Percentiles rank a stretch among this genome's conserved stretches.
Evolutionary conservation across 1,139 yeast species (phyloP).

Genomic region (Pichia sp.): DNA sequence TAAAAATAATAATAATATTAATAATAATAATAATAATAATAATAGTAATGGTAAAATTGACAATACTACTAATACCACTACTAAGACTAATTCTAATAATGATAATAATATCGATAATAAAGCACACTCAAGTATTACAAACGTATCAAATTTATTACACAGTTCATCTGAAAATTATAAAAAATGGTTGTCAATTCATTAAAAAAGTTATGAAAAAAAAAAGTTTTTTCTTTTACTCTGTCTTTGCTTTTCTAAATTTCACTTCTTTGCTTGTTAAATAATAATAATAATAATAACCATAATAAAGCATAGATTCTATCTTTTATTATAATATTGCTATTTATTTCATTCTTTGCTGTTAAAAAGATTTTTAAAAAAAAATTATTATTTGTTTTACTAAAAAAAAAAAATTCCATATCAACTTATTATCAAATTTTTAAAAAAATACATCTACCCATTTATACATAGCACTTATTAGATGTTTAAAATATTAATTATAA

Average conservation of each 20-base stretch:
- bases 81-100: not conserved
- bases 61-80: not conserved
- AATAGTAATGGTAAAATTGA: not conserved
- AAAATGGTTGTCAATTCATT: constrained; percentile 28
- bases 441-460: not conserved
- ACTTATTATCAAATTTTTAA: too few relatives aligned
- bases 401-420: too few relatives aligned
- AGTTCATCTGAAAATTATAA: constrained; percentile 29
- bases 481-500: too few relatives aligned
- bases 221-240: not conserved
- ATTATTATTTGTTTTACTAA: too few relatives aligned
- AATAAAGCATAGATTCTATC: too few relatives aligned
- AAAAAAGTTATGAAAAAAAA: not conserved
- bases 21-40: too few relatives aligned
- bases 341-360: too few relatives aligned
- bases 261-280: not conserved
- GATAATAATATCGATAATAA: too few relatives aligned
- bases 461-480: not conserved
- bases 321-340: too few relatives aligned
- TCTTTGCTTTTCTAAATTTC: not conserved
- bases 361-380: too few relatives aligned
- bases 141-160: constrained; percentile 25
- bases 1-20: too few relatives aligned
- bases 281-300: too few relatives aligned
- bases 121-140: constrained; percentile 16